phyloP scores from a whole-genome alignment of 2,329 filamentous ascomycete genomes.

The Sclerotinia glacialis region DNA sequence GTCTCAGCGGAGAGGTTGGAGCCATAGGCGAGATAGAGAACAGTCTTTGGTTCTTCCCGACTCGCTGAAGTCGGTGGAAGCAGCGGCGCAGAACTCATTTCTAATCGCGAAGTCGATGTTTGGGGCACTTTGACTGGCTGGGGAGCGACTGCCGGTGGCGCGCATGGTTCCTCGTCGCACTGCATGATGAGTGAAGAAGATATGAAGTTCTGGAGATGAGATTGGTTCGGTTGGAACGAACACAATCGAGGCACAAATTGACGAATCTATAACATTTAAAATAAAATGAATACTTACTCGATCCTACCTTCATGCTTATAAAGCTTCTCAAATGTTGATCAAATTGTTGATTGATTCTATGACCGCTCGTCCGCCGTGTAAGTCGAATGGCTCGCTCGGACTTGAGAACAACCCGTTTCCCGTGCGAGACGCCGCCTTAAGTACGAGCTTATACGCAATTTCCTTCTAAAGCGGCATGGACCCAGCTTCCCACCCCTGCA shows the following conservation, averaged over 20 bases:
- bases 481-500: neutral
- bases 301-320: neutral
- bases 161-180: neutral
- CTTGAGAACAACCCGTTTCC: neutral
- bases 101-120: slow-evolving; percentile 1
- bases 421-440: neutral
- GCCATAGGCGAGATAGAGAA: slow-evolving; percentile 85
- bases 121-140: neutral
- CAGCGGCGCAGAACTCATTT: neutral
- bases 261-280: neutral
- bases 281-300: neutral
- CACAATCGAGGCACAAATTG: slow-evolving; percentile 5
- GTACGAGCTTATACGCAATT: fast-evolving
- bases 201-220: neutral
- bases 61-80: slow-evolving; percentile 25
- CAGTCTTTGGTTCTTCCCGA: slow-evolving; percentile 44
- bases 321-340: neutral
- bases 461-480: neutral
- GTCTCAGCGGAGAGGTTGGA: slow-evolving; percentile 82
- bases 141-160: neutral
- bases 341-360: neutral
- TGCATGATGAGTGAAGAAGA: slow-evolving; percentile 6
- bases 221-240: slow-evolving; percentile 10
- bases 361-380: neutral
- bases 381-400: neutral